Evolutionary conservation across 306 rosid genomes (phyloP), one percentile per base, ranked within the genome.

Genomic region (Glycine soja): DNA sequence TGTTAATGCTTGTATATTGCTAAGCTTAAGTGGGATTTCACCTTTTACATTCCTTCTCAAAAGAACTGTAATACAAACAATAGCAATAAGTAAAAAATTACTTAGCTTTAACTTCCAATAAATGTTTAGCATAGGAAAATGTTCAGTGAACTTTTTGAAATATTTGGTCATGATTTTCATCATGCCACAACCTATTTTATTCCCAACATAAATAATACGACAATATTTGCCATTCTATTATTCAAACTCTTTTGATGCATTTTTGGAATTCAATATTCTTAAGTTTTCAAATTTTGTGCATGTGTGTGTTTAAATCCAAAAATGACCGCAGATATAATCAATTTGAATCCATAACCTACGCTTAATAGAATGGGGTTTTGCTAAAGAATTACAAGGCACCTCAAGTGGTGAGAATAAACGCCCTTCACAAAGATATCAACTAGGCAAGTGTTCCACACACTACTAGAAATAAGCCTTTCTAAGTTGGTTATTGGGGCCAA

Each of bases 1-100:
- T 48, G 85, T 87, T 72, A 92, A 79, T 15, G 83, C 92, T 40
- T 88, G 92, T 97, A 94, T 83, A 80, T 88, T 74, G 72, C 89
- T 87, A 24, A 94, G 82, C 82, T 87, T 90, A 13, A 85, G 32
- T 18, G 98, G 97, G 79, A 94, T 88, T 88, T 81, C 90, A 9
- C 97, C 97, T 13, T 76, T 81, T 76, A 86, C 34, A 58, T 86
- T 89, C 86, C 83, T 90, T 64, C 90, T 85, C 56, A 97, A 90
- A 19, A 94, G 88, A 56, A 74, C 68, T 68, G 97, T 94, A 84
- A 81, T 73, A 74, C 43, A 87, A 80, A 63, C 66, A 79, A 12
- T 78, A 58, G 3, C 19, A 19, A 46, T 52, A 13, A 68, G 77
- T 75, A 57, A 32, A 79, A 75, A 11, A 13, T 15, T 24, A 10